Evolutionary conservation across 2,329 filamentous ascomycete genomes (phyloP).

Genomic region (Aspergillus sp.): DNA sequence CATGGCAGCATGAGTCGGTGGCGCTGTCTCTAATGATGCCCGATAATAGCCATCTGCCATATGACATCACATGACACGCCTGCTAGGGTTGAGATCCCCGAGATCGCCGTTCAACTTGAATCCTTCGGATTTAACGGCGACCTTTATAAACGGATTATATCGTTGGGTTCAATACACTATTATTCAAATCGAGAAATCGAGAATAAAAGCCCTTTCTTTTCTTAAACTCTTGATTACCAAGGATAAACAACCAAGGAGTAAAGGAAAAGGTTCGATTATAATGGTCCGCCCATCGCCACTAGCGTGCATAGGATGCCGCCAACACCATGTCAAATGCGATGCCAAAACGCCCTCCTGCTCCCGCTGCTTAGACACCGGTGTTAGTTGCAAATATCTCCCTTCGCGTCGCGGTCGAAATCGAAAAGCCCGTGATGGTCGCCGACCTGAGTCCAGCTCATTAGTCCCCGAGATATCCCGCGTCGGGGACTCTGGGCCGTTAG

Average conservation of each 20-base stretch:
- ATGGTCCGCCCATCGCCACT: slow-evolving; percentile 12
- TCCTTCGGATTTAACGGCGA: too few relatives aligned
- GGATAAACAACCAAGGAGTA: background rate
- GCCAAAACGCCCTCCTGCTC: slow-evolving; percentile 57
- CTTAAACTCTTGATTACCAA: background rate
- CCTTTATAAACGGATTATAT: too few relatives aligned
- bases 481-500: background rate
- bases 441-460: slow-evolving; percentile 7
- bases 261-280: background rate
- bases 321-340: slow-evolving; percentile 67
- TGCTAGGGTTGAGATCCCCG: too few relatives aligned
- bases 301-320: slow-evolving; percentile 42
- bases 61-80: too few relatives aligned
- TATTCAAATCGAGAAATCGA: too few relatives aligned
- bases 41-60: too few relatives aligned
- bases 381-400: slow-evolving; percentile 61
- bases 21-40: too few relatives aligned
- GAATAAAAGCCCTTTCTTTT: too few relatives aligned
- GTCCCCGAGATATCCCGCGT: background rate
- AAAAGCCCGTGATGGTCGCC: slow-evolving; percentile 17
- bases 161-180: too few relatives aligned
- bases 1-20: too few relatives aligned
- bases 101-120: too few relatives aligned
- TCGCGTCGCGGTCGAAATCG: slow-evolving; percentile 57
- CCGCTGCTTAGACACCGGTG: slow-evolving; percentile 53